Conservation (phyloP, 2,329 filamentous ascomycete genomes). For the Cladosporium sp. region DNA sequence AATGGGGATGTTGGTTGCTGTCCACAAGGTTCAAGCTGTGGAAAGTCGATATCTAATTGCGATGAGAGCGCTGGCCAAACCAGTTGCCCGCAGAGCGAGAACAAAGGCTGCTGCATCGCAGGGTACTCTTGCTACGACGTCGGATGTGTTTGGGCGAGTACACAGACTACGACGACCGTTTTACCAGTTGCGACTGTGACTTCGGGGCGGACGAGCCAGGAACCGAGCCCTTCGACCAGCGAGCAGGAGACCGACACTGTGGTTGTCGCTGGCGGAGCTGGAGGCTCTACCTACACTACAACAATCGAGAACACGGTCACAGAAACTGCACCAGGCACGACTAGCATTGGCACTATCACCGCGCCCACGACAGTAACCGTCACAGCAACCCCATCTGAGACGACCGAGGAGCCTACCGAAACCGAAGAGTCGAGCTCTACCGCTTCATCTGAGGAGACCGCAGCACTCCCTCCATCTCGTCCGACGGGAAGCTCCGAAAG, state of each 20-base stretch:
- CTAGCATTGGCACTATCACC: slow-evolving; percentile 16
- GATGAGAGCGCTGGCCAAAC: slow-evolving; percentile 57
- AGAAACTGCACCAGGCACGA: slow-evolving; percentile 15
- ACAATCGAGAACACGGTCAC: slow-evolving; percentile 16
- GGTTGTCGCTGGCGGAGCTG: not conserved
- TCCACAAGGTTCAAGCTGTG: slow-evolving; percentile 63
- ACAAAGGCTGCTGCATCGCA: slow-evolving; percentile 74
- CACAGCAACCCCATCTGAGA: slow-evolving; percentile 7
- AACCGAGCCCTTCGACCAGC: not conserved
- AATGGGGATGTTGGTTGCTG: slow-evolving; percentile 72
- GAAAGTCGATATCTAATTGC: slow-evolving; percentile 63
- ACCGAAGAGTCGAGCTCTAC: slow-evolving; percentile 22
- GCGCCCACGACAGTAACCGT: slow-evolving; percentile 20
- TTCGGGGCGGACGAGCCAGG: slow-evolving; percentile 12
- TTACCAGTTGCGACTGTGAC: slow-evolving; percentile 23
- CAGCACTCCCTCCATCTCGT: slow-evolving; percentile 26
- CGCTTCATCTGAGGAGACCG: slow-evolving; percentile 41
- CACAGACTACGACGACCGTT: slow-evolving; percentile 32
- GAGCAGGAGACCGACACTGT: not conserved
- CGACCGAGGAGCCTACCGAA: slow-evolving; percentile 2
- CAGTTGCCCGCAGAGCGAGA: slow-evolving; percentile 63
- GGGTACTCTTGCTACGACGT: slow-evolving; percentile 68
- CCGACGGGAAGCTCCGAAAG: slow-evolving; percentile 28
- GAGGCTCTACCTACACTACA: slow-evolving; percentile 15
- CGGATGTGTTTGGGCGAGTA: slow-evolving; percentile 61